A percentile compares a stretch with the other conserved stretches of the same genome.
Conservation (phyloP, 108 stramenopile species). For the Bacterosira constricta region DNA sequence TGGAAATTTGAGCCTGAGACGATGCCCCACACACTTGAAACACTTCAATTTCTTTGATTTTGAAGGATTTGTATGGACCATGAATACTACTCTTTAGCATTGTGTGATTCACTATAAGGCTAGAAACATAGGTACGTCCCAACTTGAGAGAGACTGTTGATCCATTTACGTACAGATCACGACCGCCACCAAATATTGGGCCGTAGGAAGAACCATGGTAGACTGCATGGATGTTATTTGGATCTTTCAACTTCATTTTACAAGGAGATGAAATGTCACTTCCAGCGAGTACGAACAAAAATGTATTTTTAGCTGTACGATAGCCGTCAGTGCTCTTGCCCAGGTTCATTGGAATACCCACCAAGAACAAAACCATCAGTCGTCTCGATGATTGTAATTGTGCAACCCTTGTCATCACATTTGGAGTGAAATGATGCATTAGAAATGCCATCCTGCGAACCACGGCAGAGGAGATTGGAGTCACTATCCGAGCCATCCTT, state of each 20-base stretch:
- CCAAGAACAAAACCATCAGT: constrained; percentile 6
- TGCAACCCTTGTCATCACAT: constrained; percentile 17
- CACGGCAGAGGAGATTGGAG: constrained; percentile 17
- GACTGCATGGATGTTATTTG: constrained; percentile 6
- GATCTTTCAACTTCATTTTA: constrained; percentile 18
- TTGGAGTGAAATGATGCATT: constrained; percentile 15
- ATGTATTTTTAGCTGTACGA: constrained; percentile 30
- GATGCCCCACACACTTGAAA: constrained; percentile 2
- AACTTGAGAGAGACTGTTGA: neutral
- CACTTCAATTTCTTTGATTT: constrained; percentile 30
- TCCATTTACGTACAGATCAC: constrained; percentile 8
- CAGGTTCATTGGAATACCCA: constrained; percentile 16
- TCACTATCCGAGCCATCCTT: constrained; percentile 8
- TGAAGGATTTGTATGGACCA: no score
- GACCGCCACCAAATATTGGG: constrained; percentile 8
- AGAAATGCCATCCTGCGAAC: constrained; percentile 15
- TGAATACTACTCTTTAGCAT: neutral
- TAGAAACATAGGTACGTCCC: neutral
- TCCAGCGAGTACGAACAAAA: constrained; percentile 20
- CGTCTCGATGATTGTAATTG: constrained; percentile 19
- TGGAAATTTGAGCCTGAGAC: no score
- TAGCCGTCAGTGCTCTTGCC: neutral
- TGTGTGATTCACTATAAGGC: no score
- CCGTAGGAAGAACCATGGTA: neutral
- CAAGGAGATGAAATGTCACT: constrained; percentile 6